A percentile compares a stretch with the other conserved stretches of the same genome.
These are phyloP conservation scores for Fusarium penzigii DNA, from an alignment of 2,329 filamentous ascomycete species.

Conservation along the genomic window DNA sequence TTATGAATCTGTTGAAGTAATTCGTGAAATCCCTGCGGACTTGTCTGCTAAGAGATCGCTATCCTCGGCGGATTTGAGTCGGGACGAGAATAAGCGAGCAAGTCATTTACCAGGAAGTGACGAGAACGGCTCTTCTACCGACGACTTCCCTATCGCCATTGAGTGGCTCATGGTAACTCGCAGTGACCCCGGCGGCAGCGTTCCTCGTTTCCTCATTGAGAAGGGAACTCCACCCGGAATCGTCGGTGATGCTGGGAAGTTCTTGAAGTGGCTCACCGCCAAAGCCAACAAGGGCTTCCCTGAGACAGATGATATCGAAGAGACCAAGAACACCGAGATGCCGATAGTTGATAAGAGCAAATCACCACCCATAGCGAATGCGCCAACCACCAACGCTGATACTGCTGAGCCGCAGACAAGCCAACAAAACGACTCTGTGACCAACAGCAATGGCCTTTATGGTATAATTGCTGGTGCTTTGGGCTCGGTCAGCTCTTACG, in stretches of 20 bases:
- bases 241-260: constrained; percentile 75
- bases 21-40: constrained; percentile 73
- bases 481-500: constrained; percentile 49
- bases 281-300: constrained; percentile 40
- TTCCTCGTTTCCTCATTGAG: constrained; percentile 90
- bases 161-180: constrained; percentile 95
- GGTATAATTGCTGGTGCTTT: constrained; percentile 57
- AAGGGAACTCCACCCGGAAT: constrained; percentile 82
- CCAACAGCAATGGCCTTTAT: constrained; percentile 52
- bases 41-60: constrained; percentile 35
- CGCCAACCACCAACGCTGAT: constrained; percentile 36
- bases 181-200: constrained; percentile 84
- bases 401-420: constrained; percentile 15
- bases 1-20: constrained; percentile 91
- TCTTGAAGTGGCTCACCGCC: constrained; percentile 69
- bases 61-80: constrained; percentile 34
- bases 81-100: constrained; percentile 29
- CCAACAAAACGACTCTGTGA: constrained; percentile 33
- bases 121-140: constrained; percentile 13
- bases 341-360: constrained; percentile 2
- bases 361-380: constrained; percentile 6
- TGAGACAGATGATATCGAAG: constrained; percentile 9
- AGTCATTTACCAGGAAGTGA: constrained; percentile 15
- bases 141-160: constrained; percentile 48
- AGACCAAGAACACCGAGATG: constrained; percentile 4